Conservation (phyloP, 306 rosid species). For the Vigna reflexopilosa region DNA sequence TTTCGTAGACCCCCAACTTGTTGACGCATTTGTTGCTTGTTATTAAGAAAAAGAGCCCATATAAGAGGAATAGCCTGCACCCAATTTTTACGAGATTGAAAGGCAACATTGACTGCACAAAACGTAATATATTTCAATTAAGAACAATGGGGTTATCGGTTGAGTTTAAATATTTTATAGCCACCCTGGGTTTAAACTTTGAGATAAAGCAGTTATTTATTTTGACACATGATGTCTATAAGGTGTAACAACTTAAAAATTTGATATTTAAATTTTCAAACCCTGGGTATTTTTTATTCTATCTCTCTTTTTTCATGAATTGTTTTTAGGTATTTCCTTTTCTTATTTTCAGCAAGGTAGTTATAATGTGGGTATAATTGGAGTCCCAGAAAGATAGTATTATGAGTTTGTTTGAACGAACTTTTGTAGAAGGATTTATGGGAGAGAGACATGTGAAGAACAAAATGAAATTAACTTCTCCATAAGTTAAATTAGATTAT, state of each 20-base stretch:
- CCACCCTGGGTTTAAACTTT: background rate
- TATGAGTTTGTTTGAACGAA: too few species aligned
- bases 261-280: slow-evolving; percentile 16
- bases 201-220: background rate
- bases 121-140: background rate
- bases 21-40: background rate
- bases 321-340: background rate
- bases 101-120: background rate
- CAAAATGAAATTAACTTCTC: too few species aligned
- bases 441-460: too few species aligned
- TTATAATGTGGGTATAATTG: background rate
- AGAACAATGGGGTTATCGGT: background rate
- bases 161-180: background rate
- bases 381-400: background rate
- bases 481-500: too few species aligned
- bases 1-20: background rate
- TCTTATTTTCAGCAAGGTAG: background rate
- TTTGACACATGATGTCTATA: background rate
- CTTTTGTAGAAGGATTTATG: too few species aligned
- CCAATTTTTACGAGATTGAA: background rate
- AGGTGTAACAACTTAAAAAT: background rate
- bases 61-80: background rate
- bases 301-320: background rate
- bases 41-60: slow-evolving; percentile 5
- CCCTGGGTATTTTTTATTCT: too few species aligned